Conservation (phyloP, 345 rosid genomes). For the Chamaenerion angustifolium region DNA sequence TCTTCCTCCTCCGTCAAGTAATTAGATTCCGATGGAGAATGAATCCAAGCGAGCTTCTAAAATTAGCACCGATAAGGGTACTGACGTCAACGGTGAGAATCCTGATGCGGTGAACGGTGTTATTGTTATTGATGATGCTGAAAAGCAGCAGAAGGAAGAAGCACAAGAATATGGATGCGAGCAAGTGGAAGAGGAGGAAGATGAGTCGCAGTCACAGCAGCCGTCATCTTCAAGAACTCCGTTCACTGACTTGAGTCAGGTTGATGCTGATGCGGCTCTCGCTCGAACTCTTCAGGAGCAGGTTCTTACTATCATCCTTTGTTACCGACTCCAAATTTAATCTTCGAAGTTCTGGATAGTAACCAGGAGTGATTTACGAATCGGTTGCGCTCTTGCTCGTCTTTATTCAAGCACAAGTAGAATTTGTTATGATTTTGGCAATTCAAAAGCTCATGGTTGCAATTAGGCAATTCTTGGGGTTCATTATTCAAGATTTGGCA, state of each 20-base stretch:
- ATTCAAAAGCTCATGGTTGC: too few species aligned
- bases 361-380: background rate
- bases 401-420: too few species aligned
- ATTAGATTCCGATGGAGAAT: slow-evolving; percentile 16
- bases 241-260: slow-evolving; percentile 65
- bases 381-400: too few species aligned
- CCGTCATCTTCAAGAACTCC: slow-evolving; percentile 52
- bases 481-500: too few species aligned
- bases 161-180: slow-evolving; percentile 17
- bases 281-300: slow-evolving; percentile 88
- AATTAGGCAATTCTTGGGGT: too few species aligned
- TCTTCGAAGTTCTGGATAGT: background rate
- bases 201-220: background rate
- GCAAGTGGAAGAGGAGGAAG: slow-evolving; percentile 5
- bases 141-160: slow-evolving; percentile 9
- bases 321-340: background rate
- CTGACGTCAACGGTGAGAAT: slow-evolving; percentile 15
- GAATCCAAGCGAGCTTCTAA: slow-evolving; percentile 11
- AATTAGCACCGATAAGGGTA: slow-evolving; percentile 3
- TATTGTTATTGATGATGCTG: slow-evolving; percentile 3
- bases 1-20: background rate
- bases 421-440: too few species aligned
- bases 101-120: slow-evolving; percentile 14
- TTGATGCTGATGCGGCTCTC: slow-evolving; percentile 89
- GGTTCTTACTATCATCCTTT: slow-evolving; percentile 20